A percentile compares a stretch with the other conserved stretches of the same genome.
Conservation (phyloP, 495 filamentous ascomycete genomes). For the Barbatosphaeria neglecta region DNA sequence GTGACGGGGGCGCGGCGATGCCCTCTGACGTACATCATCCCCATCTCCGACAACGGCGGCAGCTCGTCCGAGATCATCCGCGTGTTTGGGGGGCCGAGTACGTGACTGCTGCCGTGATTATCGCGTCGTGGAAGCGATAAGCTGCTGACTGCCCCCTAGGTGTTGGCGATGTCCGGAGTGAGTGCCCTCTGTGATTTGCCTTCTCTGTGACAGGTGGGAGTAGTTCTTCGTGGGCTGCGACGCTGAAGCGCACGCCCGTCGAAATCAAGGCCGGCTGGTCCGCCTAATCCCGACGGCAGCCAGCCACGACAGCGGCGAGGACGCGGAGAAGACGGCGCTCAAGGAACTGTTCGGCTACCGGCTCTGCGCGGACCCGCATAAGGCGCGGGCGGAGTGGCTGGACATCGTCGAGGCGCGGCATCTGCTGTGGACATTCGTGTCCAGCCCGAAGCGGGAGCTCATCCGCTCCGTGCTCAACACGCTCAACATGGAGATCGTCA, state of each 20-base stretch:
- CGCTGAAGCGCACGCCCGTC: no score
- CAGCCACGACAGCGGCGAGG: conserved; percentile 31
- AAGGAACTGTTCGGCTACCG: conserved; percentile 79
- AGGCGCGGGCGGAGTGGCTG: conserved; percentile 65
- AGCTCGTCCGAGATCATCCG: conserved; percentile 84
- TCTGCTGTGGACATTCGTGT: conserved; percentile 60
- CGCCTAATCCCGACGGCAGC: conserved; percentile 66
- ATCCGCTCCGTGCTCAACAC: conserved; percentile 83
- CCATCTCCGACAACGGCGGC: conserved; percentile 91
- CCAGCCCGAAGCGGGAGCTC: conserved; percentile 77
- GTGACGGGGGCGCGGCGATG: conserved; percentile 61
- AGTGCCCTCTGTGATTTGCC: conserved; percentile 14
- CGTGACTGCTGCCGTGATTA: conserved; percentile 2
- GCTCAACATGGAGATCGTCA: conserved; percentile 83
- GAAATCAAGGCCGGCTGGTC: conserved; percentile 83
- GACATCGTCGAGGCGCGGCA: conserved; percentile 77
- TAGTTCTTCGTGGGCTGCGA: no score
- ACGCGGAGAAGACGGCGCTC: conserved; percentile 58
- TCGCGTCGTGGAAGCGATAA: background rate
- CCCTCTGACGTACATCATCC: conserved; percentile 72
- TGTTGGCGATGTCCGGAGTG: conserved; percentile 85
- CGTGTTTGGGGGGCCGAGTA: conserved; percentile 75
- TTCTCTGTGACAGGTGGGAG: background rate
- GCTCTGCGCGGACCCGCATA: conserved; percentile 43
- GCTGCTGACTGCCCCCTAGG: no score